Percentiles rank a stretch among this genome's conserved stretches.
Evolutionary conservation across 352 stramenopile species (phyloP).

Genomic region (Chrysophaeum taylorii): DNA sequence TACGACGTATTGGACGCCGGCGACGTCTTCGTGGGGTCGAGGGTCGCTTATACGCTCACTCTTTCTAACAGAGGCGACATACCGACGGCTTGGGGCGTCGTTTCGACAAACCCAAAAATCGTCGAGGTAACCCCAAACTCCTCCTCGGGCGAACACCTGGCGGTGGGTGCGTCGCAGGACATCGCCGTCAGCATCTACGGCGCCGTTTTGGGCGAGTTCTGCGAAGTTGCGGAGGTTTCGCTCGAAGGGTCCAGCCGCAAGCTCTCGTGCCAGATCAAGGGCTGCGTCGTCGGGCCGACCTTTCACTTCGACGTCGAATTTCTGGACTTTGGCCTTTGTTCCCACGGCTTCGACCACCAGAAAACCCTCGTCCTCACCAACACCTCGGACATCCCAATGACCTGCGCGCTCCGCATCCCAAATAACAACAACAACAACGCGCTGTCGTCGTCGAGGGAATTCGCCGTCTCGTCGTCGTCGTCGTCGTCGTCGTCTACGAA

Average conservation of each 20-base stretch:
- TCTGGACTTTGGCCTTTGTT: slow-evolving; percentile 78
- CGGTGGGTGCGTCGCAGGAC: slow-evolving; percentile 59
- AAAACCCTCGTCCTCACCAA: slow-evolving; percentile 69
- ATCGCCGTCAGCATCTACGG: slow-evolving; percentile 70
- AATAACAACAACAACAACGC: slow-evolving; percentile 76
- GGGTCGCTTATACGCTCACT: slow-evolving; percentile 67
- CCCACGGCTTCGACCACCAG: slow-evolving; percentile 72
- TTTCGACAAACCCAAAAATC: slow-evolving; percentile 38
- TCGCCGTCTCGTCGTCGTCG: no score
- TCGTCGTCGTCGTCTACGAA: no score
- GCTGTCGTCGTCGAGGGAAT: no score
- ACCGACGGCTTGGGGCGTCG: slow-evolving; percentile 48
- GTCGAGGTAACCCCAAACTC: not conserved
- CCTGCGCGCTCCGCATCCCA: slow-evolving; percentile 70
- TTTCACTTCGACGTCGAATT: slow-evolving; percentile 76
- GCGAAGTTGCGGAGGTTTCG: slow-evolving; percentile 56
- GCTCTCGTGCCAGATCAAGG: slow-evolving; percentile 65
- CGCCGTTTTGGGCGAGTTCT: slow-evolving; percentile 52
- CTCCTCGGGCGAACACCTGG: slow-evolving; percentile 19
- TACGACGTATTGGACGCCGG: slow-evolving; percentile 87
- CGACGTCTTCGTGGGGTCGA: slow-evolving; percentile 80
- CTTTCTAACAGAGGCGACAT: slow-evolving; percentile 89
- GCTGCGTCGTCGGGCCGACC: slow-evolving; percentile 75
- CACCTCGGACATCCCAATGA: slow-evolving; percentile 80
- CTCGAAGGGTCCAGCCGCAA: slow-evolving; percentile 64